Base-by-base conservation (phyloP, 371 early-diverging fungal genomes). In the Apophysomyces trapeziformis region DNA sequence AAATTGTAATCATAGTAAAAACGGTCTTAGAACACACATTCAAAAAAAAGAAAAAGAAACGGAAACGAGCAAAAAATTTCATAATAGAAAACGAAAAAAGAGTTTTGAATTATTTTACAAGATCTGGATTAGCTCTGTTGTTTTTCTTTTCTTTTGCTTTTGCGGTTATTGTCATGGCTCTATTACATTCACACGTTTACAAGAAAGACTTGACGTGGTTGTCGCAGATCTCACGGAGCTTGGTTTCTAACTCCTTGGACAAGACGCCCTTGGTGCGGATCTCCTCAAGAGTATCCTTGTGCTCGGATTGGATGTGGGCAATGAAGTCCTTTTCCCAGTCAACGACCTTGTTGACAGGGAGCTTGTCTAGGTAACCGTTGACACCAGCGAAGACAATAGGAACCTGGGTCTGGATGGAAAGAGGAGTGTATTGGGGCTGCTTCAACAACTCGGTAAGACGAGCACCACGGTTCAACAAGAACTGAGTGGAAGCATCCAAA, bases 291-390 rank as follows among this genome's bases (percentile, higher is more conserved):
- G 95, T 79, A 60, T 92, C 94, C 68, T 84, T 78, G 84, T 96
- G 95, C 84, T 93, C 93, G 69, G 93, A 81, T 69, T 87, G 86
- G 75, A 97, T 79, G 89, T 92, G 86, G 65, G 95, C 93, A 69
- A 96, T 85, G 79, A 97, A 90, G 72, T 91, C 91, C 69, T 87
- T 83, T 86, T 98, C 98, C 80, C 93, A 97, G 72, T 92, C 93
- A 70, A 89, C 90, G 69, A 97, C 88, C 75, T 90, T 88, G 85
- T 91, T 88, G 74, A 92, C 92, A 67, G 93, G 93, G 79, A 97
- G 80, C 91, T 96, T 96, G 88, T 97, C 97, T 54, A 97, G 88
- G 94, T 92, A 95, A 70, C 97, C 97, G 86, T 97, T 93, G 81
- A 97, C 97, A 92, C 97, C 96, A 64, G 92, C 90, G 67, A 88